These are phyloP conservation scores for Cruciata laevipes DNA, from an alignment of 257 asterid genomes.

Conservation along the genomic window DNA sequence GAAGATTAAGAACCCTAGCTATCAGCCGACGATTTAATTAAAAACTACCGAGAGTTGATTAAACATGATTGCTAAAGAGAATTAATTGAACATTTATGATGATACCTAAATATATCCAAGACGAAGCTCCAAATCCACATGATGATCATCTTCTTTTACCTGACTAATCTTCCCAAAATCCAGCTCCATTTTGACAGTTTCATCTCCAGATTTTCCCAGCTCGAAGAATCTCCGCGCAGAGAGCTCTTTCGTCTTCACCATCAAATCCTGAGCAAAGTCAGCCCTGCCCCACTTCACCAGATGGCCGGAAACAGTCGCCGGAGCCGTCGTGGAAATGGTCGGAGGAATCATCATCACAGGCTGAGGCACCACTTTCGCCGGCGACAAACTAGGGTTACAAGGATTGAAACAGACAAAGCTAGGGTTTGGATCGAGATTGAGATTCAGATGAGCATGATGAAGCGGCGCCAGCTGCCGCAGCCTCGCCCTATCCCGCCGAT, in stretches of 20 bases:
- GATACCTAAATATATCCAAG: slow-evolving; percentile 44
- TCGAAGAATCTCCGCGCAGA: slow-evolving; percentile 20
- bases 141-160: slow-evolving; percentile 38
- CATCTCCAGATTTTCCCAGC: slow-evolving; percentile 13
- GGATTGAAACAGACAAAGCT: slow-evolving; percentile 28
- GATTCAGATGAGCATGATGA: slow-evolving; percentile 29
- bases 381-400: slow-evolving; percentile 27
- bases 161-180: slow-evolving; percentile 53
- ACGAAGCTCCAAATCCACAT: slow-evolving; percentile 86
- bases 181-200: slow-evolving; percentile 57
- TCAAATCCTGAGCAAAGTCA: slow-evolving; percentile 9
- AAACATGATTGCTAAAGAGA: background rate
- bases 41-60: background rate
- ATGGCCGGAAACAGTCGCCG: slow-evolving; percentile 5
- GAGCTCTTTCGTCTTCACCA: slow-evolving; percentile 8
- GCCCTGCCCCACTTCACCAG: slow-evolving; percentile 19
- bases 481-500: slow-evolving; percentile 76
- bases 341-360: slow-evolving; percentile 25
- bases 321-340: slow-evolving; percentile 13
- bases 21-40: background rate
- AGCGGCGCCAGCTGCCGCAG: slow-evolving; percentile 37
- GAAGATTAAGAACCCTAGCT: background rate
- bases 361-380: slow-evolving; percentile 22
- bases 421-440: slow-evolving; percentile 56
- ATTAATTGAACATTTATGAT: background rate